phyloP scores from a whole-genome alignment of 2,329 filamentous ascomycete species.

The Talaromyces sp. region DNA sequence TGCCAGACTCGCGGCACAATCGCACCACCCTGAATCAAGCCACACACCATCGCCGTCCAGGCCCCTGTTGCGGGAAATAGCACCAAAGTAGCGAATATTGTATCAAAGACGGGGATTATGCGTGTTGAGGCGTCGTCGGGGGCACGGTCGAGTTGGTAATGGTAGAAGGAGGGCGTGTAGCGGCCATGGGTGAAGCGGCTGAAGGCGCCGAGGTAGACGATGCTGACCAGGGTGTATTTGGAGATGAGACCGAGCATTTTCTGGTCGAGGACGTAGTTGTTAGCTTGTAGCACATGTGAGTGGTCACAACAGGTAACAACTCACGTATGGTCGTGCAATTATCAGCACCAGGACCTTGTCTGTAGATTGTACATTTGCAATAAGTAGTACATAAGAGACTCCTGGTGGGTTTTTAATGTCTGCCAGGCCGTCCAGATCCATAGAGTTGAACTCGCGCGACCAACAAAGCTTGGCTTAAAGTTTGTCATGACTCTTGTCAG shows the following conservation, averaged over 20 bases:
- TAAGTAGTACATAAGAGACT: background rate
- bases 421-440: background rate
- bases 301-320: too few relatives aligned
- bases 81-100: background rate
- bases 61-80: background rate
- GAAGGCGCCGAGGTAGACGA: background rate
- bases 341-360: background rate
- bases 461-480: background rate
- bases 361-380: background rate
- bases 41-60: background rate
- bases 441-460: background rate
- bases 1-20: background rate
- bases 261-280: background rate
- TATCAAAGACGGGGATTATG: background rate
- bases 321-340: background rate
- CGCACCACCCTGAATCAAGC: background rate
- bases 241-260: background rate
- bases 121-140: background rate
- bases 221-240: background rate
- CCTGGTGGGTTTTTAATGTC: background rate
- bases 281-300: background rate
- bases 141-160: background rate
- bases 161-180: constrained; percentile 2
- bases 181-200: background rate
- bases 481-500: background rate